These are phyloP conservation scores for Colletotrichum karsti DNA, from an alignment of 2,329 filamentous ascomycete genomes.

Conservation along the genomic window DNA sequence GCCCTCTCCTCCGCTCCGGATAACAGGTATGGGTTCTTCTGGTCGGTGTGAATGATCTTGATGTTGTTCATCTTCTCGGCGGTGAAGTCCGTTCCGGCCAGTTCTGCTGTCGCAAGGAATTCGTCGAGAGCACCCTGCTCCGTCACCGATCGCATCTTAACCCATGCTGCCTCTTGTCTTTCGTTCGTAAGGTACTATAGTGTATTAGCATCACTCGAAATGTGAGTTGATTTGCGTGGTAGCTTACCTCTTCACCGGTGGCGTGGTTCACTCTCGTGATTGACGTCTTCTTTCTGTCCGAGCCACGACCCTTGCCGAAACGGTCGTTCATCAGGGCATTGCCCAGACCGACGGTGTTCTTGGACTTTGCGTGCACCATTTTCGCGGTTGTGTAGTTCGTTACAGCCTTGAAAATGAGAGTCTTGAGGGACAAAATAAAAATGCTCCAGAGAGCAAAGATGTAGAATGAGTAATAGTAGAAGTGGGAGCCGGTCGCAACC, in stretches of 20 bases:
- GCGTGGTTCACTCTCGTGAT: constrained; percentile 77
- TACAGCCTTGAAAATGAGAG: background rate
- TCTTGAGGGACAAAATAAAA: constrained; percentile 1
- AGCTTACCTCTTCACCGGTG: constrained; percentile 76
- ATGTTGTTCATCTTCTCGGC: constrained; percentile 99
- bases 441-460: constrained; percentile 12
- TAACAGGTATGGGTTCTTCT: constrained; percentile 93
- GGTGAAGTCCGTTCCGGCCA: constrained; percentile 98
- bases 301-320: constrained; percentile 91
- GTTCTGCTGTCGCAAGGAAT: constrained; percentile 92
- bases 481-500: constrained; percentile 25
- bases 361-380: constrained; percentile 83
- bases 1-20: constrained; percentile 84
- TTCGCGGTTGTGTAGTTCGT: constrained; percentile 35
- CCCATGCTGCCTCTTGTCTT: constrained; percentile 91
- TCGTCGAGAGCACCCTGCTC: constrained; percentile 97
- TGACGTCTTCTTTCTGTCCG: constrained; percentile 77
- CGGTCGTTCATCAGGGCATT: constrained; percentile 99
- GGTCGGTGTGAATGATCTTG: constrained; percentile 97
- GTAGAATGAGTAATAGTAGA: constrained; percentile 25
- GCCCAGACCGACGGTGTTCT: constrained; percentile 92
- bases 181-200: constrained; percentile 86
- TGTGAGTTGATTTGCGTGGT: background rate
- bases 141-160: constrained; percentile 99
- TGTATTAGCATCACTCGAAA: constrained; percentile 30